These are phyloP conservation scores for Raffaelea arxii DNA, from an alignment of 2,329 filamentous ascomycete genomes.

Conservation along the genomic window DNA sequence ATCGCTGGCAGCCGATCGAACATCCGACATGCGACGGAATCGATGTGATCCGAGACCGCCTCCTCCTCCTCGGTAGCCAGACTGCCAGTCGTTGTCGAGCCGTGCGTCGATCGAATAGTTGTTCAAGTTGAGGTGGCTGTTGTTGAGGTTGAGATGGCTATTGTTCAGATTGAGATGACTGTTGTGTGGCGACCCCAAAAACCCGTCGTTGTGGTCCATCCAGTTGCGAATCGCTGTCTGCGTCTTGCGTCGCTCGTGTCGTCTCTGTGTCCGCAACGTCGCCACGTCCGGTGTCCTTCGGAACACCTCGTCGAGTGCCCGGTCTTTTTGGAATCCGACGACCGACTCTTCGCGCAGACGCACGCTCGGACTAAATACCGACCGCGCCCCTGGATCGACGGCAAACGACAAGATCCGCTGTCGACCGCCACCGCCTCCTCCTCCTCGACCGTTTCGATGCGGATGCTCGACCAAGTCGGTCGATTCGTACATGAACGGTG, in stretches of 20 bases:
- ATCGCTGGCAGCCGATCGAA: slow-evolving; percentile 52
- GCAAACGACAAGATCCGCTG: slow-evolving; percentile 45
- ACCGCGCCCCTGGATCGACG: slow-evolving; percentile 42
- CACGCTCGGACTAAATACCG: slow-evolving; percentile 58
- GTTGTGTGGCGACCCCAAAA: slow-evolving; percentile 33
- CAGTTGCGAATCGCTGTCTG: slow-evolving; percentile 78
- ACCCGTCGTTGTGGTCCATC: slow-evolving; percentile 67
- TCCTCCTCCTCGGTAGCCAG: slow-evolving; percentile 31
- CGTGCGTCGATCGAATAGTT: slow-evolving; percentile 40
- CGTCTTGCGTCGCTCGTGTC: slow-evolving; percentile 60
- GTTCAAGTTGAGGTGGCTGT: too few relatives aligned
- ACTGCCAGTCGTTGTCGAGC: slow-evolving; percentile 34
- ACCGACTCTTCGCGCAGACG: slow-evolving; percentile 78
- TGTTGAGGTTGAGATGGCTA: too few relatives aligned
- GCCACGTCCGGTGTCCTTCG: slow-evolving; percentile 58
- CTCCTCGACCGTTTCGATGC: slow-evolving; percentile 38
- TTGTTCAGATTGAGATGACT: too few relatives aligned
- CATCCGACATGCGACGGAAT: slow-evolving; percentile 42
- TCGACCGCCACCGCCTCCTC: too few relatives aligned
- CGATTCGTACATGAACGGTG: slow-evolving; percentile 67
- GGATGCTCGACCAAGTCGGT: slow-evolving; percentile 76
- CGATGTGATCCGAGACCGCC: slow-evolving; percentile 35
- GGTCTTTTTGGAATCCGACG: slow-evolving; percentile 80
- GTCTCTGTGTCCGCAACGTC: slow-evolving; percentile 48
- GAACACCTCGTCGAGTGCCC: slow-evolving; percentile 86